Evolutionary conservation across 805 yeast species (phyloP), one percentile per base, ranked within the genome.

Genomic region (Starmerella bombi): DNA sequence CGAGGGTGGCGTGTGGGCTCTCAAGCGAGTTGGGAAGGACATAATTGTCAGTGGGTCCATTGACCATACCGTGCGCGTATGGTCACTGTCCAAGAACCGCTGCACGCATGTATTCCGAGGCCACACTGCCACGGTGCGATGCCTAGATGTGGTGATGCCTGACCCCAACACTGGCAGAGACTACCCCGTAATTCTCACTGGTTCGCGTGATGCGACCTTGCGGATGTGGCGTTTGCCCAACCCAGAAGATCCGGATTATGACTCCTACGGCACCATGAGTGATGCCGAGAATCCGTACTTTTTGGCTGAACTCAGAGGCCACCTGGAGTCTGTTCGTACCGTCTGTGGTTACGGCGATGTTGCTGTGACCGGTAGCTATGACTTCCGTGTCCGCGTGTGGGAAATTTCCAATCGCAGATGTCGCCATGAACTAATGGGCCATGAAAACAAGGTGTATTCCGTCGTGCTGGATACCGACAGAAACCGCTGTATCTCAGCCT

Each of bases 1-100:
- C 56, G 93, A 80, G 40, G 98, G 98, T 34, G 98, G 98, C 30
- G 98, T 91, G 4, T 91, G 98, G 98, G 97, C 98, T 1, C 68
- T 91, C 57, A 84, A 88, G 60, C 86, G 85, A 56, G 67, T 72
- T 40, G 85, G 82, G 18, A 51, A 54, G n/a, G 60, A 59, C 41
- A 83, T 85, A 7, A 66, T 91, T 34, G 94, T 88, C 1, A 80
- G 93, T 44, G 98, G 97, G 0, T 80, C 94, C 2, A 88, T 96
- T 0, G 98, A 91, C 61, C 71, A 95, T 50, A 78, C 94, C 0
- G 93, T 91, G 3, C 71, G 98, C 43, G 75, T 91, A 4, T 91
- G 98, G 98, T 83, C 86, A 56, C 75, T 86, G 46, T 69, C 72
- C 41, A 75, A 80, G 18, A 94, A 88, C 2, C 70, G 70, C 48